Conservation (phyloP, 1,284 basidiomycete genomes). For the Tylopilus sp. region DNA sequence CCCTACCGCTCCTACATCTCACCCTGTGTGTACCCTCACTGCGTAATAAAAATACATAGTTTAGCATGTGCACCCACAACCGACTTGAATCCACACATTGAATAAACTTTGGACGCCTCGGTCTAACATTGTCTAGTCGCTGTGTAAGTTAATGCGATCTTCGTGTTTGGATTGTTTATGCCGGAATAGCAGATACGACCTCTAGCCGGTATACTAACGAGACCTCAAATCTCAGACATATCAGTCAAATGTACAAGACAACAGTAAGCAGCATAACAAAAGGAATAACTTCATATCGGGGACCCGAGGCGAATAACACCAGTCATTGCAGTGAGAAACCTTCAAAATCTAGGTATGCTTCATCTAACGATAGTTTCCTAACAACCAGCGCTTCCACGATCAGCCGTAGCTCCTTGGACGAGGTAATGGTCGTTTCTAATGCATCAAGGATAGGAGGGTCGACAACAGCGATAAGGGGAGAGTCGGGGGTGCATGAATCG, state of each 20-base stretch:
- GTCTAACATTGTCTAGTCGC: no score
- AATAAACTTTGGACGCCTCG: neutral
- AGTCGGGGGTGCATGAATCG: slow-evolving; percentile 29
- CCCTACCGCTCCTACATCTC: neutral
- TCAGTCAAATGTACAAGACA: neutral
- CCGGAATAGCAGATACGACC: no score
- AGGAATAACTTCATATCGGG: neutral
- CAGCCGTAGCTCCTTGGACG: slow-evolving; percentile 42
- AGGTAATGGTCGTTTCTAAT: neutral
- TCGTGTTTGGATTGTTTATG: no score
- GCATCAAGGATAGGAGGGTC: slow-evolving; percentile 10
- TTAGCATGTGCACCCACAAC: no score
- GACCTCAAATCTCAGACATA: neutral
- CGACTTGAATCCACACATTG: no score
- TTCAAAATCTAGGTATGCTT: slow-evolving; percentile 70
- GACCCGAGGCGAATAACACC: neutral
- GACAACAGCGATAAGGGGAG: slow-evolving; percentile 31
- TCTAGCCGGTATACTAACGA: neutral
- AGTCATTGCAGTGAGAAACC: slow-evolving; percentile 51
- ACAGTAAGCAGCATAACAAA: neutral
- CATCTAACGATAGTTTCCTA: slow-evolving; percentile 66
- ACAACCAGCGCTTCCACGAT: slow-evolving; percentile 80
- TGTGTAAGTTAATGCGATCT: no score
- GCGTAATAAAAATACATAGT: neutral
- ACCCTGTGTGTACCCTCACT: neutral